phyloP scores from a whole-genome alignment of 768 basidiomycete species.

The Leccinum longicurvipes region DNA sequence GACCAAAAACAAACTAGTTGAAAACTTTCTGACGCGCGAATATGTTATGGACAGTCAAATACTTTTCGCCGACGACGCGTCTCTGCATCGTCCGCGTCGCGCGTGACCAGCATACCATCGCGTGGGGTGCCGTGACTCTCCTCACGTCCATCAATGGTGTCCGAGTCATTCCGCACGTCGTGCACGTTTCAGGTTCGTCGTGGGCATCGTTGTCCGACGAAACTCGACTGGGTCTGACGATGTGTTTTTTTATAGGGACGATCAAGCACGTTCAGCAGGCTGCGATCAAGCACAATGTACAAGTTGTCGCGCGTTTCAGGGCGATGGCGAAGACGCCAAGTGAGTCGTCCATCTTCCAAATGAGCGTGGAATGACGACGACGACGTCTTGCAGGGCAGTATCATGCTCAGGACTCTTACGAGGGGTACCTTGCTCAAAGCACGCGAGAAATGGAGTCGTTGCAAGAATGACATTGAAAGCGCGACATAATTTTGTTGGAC shows the following conservation, averaged over 20 bases:
- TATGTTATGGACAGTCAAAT: conserved; percentile 63
- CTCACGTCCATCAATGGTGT: too few relatives aligned
- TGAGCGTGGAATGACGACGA: background rate
- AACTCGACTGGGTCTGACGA: background rate
- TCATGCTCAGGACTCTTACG: conserved; percentile 51
- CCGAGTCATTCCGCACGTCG: conserved; percentile 71
- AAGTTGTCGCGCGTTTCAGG: conserved; percentile 65
- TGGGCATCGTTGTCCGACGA: background rate
- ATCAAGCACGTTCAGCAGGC: conserved; percentile 82
- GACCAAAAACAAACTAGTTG: conserved; percentile 16
- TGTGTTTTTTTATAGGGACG: conserved; percentile 51
- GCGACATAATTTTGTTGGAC: background rate
- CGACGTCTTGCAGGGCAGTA: conserved; percentile 40
- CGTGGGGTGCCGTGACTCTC: conserved; percentile 77
- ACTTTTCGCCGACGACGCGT: conserved; percentile 80
- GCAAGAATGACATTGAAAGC: conserved; percentile 44
- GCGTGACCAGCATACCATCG: conserved; percentile 73
- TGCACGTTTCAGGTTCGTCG: conserved; percentile 75
- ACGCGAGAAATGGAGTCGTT: conserved; percentile 60
- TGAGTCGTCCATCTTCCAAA: conserved; percentile 24
- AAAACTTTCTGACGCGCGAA: background rate
- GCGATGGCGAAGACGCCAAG: conserved; percentile 51
- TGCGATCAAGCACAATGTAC: conserved; percentile 70
- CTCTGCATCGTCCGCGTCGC: conserved; percentile 85
- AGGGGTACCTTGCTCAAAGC: conserved; percentile 56